Conservation (phyloP, 495 filamentous ascomycete genomes). For the Patellaria atrata region DNA sequence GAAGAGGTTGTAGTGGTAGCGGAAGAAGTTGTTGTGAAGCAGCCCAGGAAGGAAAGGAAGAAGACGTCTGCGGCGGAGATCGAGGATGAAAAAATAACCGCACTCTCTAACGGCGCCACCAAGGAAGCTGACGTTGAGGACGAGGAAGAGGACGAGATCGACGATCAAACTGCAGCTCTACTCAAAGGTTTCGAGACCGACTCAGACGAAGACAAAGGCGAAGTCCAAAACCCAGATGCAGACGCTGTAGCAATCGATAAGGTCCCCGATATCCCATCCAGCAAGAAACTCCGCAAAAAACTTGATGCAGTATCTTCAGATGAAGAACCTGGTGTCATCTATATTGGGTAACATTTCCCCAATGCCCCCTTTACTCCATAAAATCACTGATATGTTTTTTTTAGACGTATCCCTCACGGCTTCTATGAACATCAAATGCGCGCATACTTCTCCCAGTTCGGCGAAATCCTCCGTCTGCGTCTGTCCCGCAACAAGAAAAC, state of each 20-base stretch:
- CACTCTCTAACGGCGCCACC: not conserved
- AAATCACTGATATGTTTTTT: slow-evolving; percentile 19
- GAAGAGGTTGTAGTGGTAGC: slow-evolving; percentile 11
- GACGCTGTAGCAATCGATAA: too few species aligned
- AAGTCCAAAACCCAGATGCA: slow-evolving; percentile 35
- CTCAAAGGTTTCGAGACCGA: slow-evolving; percentile 73
- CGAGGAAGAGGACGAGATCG: slow-evolving; percentile 3
- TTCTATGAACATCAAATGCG: slow-evolving; percentile 97
- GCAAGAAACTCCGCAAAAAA: slow-evolving; percentile 40
- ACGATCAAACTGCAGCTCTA: slow-evolving; percentile 53
- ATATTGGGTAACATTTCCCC: slow-evolving; percentile 46
- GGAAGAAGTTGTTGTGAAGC: slow-evolving; percentile 8
- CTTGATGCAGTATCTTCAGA: slow-evolving; percentile 32
- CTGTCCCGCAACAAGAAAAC: slow-evolving; percentile 84
- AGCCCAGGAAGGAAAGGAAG: slow-evolving; percentile 10
- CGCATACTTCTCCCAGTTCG: slow-evolving; percentile 91
- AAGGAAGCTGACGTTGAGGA: slow-evolving; percentile 5
- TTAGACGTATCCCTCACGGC: slow-evolving; percentile 69
- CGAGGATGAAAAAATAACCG: slow-evolving; percentile 3
- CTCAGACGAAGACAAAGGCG: slow-evolving; percentile 37
- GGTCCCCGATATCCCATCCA: slow-evolving; percentile 40
- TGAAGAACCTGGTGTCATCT: slow-evolving; percentile 63
- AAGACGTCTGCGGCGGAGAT: slow-evolving; percentile 16
- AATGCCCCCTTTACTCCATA: not conserved
- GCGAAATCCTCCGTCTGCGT: slow-evolving; percentile 62